phyloP scores from a whole-genome alignment of 148 eudicot species.

The Arctostaphylos glauca region DNA sequence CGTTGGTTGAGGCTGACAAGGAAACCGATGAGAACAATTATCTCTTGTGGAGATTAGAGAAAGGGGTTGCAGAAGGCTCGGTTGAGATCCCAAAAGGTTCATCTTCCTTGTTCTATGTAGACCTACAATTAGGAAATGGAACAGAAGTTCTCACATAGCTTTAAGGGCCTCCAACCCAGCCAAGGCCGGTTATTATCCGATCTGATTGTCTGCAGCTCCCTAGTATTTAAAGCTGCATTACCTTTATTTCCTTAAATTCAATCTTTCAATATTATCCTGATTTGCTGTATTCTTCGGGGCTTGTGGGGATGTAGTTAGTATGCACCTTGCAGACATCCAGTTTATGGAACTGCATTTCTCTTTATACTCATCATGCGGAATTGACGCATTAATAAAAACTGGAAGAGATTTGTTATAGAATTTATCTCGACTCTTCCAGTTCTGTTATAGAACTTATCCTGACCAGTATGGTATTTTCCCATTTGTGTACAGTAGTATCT shows the following conservation, averaged over 20 bases:
- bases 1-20: constrained; percentile 83
- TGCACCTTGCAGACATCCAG: neutral
- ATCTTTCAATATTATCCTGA: neutral
- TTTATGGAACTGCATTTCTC: neutral
- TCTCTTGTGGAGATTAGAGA: constrained; percentile 82
- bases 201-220: neutral
- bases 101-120: neutral
- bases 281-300: neutral
- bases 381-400: neutral
- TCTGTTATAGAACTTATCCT: neutral
- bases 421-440: neutral
- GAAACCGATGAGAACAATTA: constrained; percentile 76
- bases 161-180: neutral
- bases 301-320: neutral
- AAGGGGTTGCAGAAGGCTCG: constrained; percentile 98
- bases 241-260: neutral
- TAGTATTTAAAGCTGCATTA: neutral
- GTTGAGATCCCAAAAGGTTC: constrained; percentile 89
- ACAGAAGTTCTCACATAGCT: neutral
- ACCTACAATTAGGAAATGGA: neutral
- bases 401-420: neutral
- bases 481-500: neutral
- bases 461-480: neutral
- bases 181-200: neutral
- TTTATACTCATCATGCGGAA: neutral